phyloP scores from a whole-genome alignment of 2,329 filamentous ascomycete species.

The Truncatella angustata region DNA sequence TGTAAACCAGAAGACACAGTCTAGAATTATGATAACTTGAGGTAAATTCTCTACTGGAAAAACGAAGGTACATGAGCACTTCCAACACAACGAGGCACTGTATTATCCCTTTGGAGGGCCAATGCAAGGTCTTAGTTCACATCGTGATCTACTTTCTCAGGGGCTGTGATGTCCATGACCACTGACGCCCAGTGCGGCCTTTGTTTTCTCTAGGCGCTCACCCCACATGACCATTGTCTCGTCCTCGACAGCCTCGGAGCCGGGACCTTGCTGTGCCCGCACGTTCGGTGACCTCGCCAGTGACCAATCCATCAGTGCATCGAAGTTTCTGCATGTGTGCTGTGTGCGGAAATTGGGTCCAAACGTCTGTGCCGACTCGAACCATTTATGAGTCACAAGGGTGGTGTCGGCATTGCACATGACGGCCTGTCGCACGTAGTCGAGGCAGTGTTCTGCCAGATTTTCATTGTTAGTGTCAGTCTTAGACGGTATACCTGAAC shows the following conservation, averaged over 20 bases:
- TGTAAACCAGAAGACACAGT: conserved; percentile 5
- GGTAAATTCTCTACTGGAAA: conserved; percentile 2
- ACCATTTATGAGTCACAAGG: background rate
- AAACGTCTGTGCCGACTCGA: background rate
- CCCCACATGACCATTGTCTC: background rate
- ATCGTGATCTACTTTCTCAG: background rate
- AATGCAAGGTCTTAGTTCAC: background rate
- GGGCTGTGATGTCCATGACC: background rate
- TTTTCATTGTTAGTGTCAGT: background rate
- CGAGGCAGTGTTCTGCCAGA: background rate
- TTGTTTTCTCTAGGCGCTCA: background rate
- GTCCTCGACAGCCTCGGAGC: background rate
- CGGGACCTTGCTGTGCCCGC: background rate
- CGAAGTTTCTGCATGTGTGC: background rate
- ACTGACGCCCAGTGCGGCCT: background rate
- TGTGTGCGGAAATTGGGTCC: background rate
- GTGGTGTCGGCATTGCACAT: background rate
- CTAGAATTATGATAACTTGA: conserved; percentile 4
- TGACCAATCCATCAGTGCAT: background rate
- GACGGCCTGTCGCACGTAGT: background rate
- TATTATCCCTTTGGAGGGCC: background rate
- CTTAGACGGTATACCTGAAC: background rate
- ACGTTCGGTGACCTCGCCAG: background rate
- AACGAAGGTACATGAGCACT: background rate
- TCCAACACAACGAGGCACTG: background rate